Percentiles rank a stretch among this genome's conserved stretches.
These are phyloP conservation scores for Polychaeton citri DNA, from an alignment of 2,329 filamentous ascomycete species.

Conservation along the genomic window DNA sequence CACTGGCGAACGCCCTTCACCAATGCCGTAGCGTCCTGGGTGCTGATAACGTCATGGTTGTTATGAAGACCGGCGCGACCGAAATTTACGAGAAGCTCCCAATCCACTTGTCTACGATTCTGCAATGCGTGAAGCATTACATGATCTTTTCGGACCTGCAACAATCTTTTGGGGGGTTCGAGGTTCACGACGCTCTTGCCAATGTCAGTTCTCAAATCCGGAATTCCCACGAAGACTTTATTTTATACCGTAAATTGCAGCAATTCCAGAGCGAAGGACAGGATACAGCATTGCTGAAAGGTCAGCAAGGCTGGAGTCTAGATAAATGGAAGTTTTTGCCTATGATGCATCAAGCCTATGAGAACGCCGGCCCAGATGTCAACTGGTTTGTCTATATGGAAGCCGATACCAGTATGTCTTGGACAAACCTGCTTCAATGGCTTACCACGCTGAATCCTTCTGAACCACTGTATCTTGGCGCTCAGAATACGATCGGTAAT, in stretches of 20 bases:
- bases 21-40: conserved; percentile 15
- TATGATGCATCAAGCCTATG: conserved; percentile 40
- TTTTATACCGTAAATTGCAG: conserved; percentile 19
- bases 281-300: conserved; percentile 15
- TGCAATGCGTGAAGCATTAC: conserved; percentile 33
- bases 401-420: conserved; percentile 39
- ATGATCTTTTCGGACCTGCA: conserved; percentile 41
- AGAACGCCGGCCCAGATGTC: conserved; percentile 29
- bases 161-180: conserved; percentile 30
- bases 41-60: conserved; percentile 39
- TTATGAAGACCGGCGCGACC: conserved; percentile 47
- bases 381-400: conserved; percentile 46
- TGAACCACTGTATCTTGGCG: conserved; percentile 36
- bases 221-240: conserved; percentile 20
- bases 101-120: conserved; percentile 40
- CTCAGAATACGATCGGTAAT: conserved; percentile 24
- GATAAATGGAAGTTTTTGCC: conserved; percentile 47
- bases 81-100: conserved; percentile 44
- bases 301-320: conserved; percentile 35
- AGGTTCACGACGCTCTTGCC: conserved; percentile 20
- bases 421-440: conserved; percentile 35
- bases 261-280: conserved; percentile 19
- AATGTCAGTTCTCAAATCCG: conserved; percentile 14
- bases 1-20: no score
- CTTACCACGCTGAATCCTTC: conserved; percentile 35